A percentile compares a stretch with the other conserved stretches of the same genome.
Evolutionary conservation across 1,284 basidiomycete genomes (phyloP).

Genomic region (Trametes pubescens): DNA sequence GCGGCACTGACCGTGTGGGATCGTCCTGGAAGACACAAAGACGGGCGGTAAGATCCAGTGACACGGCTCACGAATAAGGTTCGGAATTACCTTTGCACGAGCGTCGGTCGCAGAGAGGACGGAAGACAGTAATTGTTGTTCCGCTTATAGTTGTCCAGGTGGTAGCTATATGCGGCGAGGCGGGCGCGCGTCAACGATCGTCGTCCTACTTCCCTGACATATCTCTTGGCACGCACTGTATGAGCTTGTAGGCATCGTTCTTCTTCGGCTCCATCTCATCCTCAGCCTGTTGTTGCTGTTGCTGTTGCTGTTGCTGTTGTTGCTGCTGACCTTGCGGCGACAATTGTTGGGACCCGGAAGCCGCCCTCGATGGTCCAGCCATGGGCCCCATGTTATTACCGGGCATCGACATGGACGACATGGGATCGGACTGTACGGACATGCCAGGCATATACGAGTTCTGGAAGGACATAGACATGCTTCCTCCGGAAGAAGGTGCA

Average conservation of each 20-base stretch:
- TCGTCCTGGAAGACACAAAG: conserved; percentile 58
- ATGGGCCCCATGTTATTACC: conserved; percentile 43
- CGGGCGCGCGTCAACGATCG: conserved; percentile 11
- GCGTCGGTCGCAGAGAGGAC: conserved; percentile 83
- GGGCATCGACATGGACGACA: conserved; percentile 56
- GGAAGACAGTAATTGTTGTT: conserved; percentile 89
- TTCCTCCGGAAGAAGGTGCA: conserved; percentile 40
- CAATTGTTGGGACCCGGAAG: conserved; percentile 30
- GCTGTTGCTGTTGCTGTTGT: conserved; percentile 33
- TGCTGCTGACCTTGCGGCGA: conserved; percentile 33
- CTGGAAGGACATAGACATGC: conserved; percentile 53
- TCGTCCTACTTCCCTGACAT: background rate
- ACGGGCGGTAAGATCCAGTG: conserved; percentile 39
- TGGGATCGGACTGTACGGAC: conserved; percentile 62
- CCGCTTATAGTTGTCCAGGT: conserved; percentile 85
- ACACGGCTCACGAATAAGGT: conserved; percentile 6
- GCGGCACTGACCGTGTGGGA: conserved; percentile 75
- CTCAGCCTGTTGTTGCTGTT: conserved; percentile 51
- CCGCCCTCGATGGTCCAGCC: conserved; percentile 38
- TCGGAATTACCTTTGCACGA: conserved; percentile 73
- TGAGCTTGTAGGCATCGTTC: conserved; percentile 82
- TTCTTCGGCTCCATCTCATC: conserved; percentile 66
- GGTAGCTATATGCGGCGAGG: conserved; percentile 59
- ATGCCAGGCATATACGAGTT: conserved; percentile 62
- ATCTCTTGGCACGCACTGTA: conserved; percentile 58